Base-by-base conservation (phyloP, 805 yeast species). In the Wickerhamiella azyma region DNA sequence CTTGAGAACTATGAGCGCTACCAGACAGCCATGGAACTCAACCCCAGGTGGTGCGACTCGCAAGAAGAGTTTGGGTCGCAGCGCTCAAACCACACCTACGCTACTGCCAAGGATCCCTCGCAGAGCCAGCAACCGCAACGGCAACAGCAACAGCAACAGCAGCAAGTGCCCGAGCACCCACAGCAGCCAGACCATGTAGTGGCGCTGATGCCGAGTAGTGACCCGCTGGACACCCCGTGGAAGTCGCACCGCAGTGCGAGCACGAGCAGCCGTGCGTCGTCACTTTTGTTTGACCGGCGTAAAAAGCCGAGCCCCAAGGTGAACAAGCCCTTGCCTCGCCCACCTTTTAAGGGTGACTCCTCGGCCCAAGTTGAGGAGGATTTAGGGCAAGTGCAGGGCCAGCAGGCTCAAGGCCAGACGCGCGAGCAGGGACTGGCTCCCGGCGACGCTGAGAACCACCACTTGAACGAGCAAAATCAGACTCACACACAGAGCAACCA, bases 311-410 rank as follows among this genome's bases (percentile, higher is more conserved):
- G 44, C 16, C 10, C 32, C 14, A 32, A 32, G 16, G 38, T 52
- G 24, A 48, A 52, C 46, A 54, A 53, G 41, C 57, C 57, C n/a
- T 37, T 54, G 9, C 57, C 57, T 1, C 29, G 43, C 1, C 44
- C 54, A 2, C 57, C 57, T 2, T n/a, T 24, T 17, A 19, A 37
- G 14, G 30, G 24, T 21, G 24, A 19, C 2, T 14, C 13, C 7
- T 9, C 26, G 26, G 14, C 14, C 3, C 39, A 37, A 18, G 26
- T 9, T 18, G 19, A 9, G 37, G 10, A 17, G 17, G 19, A 17
- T 3, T 9, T 9, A 5, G 28, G 21, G 19, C 19, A n/a, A 16
- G 18, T 7, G 11, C 40, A 8, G 37, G 6, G 11, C 13, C 37
- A 21, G 11, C 40, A 8, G 37, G 6, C 6, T 18, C 37, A 21